These are phyloP conservation scores for Pezicula radicicola DNA, from an alignment of 2,329 filamentous ascomycete species.

Conservation along the genomic window DNA sequence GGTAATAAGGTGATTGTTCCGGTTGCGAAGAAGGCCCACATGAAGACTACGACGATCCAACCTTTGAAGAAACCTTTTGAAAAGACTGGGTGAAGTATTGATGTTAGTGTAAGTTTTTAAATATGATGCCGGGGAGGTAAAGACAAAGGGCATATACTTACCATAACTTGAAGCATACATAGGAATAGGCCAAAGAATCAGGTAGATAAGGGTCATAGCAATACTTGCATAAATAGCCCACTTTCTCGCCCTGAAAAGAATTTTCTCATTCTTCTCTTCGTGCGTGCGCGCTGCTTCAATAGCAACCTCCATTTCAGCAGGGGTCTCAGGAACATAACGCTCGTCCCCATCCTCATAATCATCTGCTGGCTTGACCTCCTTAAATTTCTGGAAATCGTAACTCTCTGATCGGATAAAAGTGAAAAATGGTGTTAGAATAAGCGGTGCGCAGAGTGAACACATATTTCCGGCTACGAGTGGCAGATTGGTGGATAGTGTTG, in stretches of 20 bases:
- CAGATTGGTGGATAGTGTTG: slow-evolving; percentile 12
- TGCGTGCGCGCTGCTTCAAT: slow-evolving; percentile 1
- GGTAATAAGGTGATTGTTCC: slow-evolving; percentile 19
- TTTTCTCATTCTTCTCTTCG: slow-evolving; percentile 9
- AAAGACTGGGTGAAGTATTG: slow-evolving; percentile 1
- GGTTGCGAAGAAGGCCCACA: slow-evolving; percentile 23
- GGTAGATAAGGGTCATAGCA: slow-evolving; percentile 16
- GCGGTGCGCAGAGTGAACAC: slow-evolving; percentile 13
- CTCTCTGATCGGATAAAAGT: slow-evolving; percentile 19
- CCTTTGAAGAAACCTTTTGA: slow-evolving; percentile 20
- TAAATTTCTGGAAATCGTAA: slow-evolving; percentile 21
- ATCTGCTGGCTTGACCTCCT: slow-evolving; percentile 10
- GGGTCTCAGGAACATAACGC: background rate
- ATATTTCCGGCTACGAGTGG: slow-evolving; percentile 23
- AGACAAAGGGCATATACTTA: background rate
- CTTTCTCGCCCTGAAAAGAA: slow-evolving; percentile 15
- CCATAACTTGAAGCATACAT: slow-evolving; percentile 21
- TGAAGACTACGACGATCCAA: slow-evolving; percentile 22
- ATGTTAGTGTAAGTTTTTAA: background rate
- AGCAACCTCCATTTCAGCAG: background rate
- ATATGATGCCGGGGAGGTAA: no score
- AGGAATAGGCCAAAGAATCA: slow-evolving; percentile 19
- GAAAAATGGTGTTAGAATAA: slow-evolving; percentile 18
- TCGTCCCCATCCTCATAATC: slow-evolving; percentile 8
- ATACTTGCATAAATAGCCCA: slow-evolving; percentile 10